These are phyloP conservation scores for Citrullus mucosospermus DNA, from an alignment of 306 rosid species.

Conservation along the genomic window DNA sequence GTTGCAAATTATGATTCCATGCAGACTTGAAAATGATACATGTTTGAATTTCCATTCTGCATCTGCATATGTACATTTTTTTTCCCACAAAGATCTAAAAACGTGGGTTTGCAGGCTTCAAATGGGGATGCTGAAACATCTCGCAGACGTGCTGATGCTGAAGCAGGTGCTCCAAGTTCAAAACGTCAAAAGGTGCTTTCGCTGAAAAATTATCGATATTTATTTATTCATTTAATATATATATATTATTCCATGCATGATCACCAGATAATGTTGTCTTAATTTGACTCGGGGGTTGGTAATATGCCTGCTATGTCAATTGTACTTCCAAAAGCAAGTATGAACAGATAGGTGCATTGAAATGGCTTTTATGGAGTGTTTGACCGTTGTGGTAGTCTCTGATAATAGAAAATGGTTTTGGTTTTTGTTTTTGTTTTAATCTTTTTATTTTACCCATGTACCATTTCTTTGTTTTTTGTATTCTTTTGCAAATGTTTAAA, in stretches of 20 bases:
- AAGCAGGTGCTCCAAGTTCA: slow-evolving; percentile 42
- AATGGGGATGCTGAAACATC: slow-evolving; percentile 45
- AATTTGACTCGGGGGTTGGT: not conserved
- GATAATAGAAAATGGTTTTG: not conserved
- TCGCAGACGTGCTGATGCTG: slow-evolving; percentile 29
- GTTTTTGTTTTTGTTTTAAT: not conserved
- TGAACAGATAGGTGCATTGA: not conserved
- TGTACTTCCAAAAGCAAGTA: not conserved
- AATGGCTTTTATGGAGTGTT: not conserved
- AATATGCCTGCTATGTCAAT: not conserved
- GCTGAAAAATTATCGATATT: not conserved
- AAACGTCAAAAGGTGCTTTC: slow-evolving; percentile 81
- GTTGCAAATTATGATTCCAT: not conserved
- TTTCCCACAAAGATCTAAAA: not conserved
- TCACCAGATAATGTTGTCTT: not conserved
- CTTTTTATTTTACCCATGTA: not conserved
- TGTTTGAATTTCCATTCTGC: not conserved
- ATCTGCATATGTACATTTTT: not conserved
- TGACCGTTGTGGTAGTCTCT: not conserved
- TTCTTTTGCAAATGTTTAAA: not conserved
- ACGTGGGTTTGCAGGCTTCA: slow-evolving; percentile 10
- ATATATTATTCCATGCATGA: not conserved
- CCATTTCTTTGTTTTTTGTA: not conserved
- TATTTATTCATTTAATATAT: too few relatives aligned
- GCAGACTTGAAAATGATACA: not conserved